These are phyloP conservation scores for Chalciporus piperatoides DNA, from an alignment of 1,284 basidiomycete genomes.

Conservation along the genomic window DNA sequence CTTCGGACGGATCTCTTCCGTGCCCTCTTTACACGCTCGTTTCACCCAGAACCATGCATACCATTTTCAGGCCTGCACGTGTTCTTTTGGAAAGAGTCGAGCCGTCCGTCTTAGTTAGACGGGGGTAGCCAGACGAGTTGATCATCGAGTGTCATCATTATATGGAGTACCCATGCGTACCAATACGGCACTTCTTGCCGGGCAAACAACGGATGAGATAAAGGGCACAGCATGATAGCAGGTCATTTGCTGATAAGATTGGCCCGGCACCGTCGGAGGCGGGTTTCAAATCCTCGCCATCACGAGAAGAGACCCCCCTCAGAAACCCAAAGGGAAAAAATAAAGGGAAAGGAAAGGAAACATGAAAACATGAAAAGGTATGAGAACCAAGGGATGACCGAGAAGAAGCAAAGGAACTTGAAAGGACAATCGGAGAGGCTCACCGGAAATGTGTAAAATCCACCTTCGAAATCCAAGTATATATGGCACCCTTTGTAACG, in stretches of 20 bases:
- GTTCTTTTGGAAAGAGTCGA: not conserved
- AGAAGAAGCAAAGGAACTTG: not conserved
- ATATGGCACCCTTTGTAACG: constrained; percentile 66
- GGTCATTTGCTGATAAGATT: not conserved
- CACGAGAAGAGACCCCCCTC: not conserved
- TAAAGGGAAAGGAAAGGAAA: not conserved
- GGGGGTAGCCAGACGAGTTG: not conserved
- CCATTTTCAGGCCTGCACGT: not conserved
- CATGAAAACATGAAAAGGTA: too few relatives aligned
- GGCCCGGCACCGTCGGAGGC: not conserved
- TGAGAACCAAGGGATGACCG: not conserved
- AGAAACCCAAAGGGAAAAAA: not conserved
- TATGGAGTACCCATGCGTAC: not conserved
- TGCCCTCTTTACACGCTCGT: not conserved
- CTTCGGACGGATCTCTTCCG: constrained; percentile 31
- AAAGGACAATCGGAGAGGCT: constrained; percentile 22
- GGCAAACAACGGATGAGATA: not conserved
- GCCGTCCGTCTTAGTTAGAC: not conserved
- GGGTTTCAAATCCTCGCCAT: not conserved
- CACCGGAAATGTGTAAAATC: constrained; percentile 79
- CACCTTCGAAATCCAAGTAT: constrained; percentile 63
- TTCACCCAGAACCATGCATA: not conserved
- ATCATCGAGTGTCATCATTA: not conserved
- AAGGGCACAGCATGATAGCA: not conserved
- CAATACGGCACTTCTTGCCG: not conserved